Base-by-base conservation (phyloP, 2,329 filamentous ascomycete species). In the Macroventuria anomochaeta region DNA sequence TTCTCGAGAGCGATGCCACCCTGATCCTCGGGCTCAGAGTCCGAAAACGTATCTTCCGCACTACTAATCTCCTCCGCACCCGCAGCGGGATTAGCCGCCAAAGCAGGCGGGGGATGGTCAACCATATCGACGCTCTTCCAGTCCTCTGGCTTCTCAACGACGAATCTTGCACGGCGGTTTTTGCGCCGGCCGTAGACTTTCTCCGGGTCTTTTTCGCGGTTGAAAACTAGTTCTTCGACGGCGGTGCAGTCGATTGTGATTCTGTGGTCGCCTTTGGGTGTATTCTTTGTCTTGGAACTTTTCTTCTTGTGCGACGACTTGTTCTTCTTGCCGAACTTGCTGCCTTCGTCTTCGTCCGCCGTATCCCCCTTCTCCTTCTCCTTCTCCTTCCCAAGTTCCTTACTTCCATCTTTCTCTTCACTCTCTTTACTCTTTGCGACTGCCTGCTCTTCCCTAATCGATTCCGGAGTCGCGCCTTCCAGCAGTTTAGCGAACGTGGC, bases 181-280 rank as follows among this genome's bases (percentile, higher is more conserved):
- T 78, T 78, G 57, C 73, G 74, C 5, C 79, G 69, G 0, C 77
- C 80, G 53, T 72, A 79, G 0, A 72, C 70, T 58, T 80, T 80
- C 7, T 76, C 74, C 0, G 79, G 79, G 49, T 82, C 80, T 13
- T 71, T 70, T 18, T 71, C 64, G 23, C 72, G 68, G 5, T 78
- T 78, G 59, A 85, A 85, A 0, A 86, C 72, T 7, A 77, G 58
- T 3, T 69, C 75, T 62, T 86, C 81, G 2, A 85, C 78, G 12
- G 78, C 74, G 15, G 77, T 75, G 54, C 81, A 83, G 0, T 77
- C 72, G 2, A 86, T 75, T 1, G 83, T 72, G 5, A 83, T 68
- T 0, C 83, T 68, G 5, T 74, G 69, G 41, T 85, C 83, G 6
- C 83, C 81, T 63, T 85, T 85, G 2, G 54, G 41, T 0, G 56